Conservation (phyloP, 2,329 filamentous ascomycete species). For the Blumeriella jaapii region DNA sequence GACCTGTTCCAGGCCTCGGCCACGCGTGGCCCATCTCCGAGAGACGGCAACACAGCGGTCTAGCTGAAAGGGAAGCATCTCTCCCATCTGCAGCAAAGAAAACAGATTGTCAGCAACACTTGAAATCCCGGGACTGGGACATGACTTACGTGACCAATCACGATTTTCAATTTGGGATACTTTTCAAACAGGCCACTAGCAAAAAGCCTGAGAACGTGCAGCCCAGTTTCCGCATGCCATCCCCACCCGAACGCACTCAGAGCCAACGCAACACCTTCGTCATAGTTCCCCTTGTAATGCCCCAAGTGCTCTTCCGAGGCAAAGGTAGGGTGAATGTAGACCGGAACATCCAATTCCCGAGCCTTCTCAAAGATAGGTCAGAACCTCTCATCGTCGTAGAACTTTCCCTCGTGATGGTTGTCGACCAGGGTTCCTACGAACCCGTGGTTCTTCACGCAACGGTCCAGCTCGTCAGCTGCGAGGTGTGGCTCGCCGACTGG, state of each 20-base stretch:
- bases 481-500: too few relatives aligned
- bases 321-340: constrained; percentile 33
- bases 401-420: too few relatives aligned
- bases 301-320: constrained; percentile 24
- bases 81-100: too few relatives aligned
- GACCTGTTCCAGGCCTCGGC: constrained; percentile 34
- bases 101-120: too few relatives aligned
- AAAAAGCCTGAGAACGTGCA: constrained; percentile 39
- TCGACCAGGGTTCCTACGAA: too few relatives aligned
- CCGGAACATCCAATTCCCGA: constrained; percentile 31
- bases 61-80: constrained; percentile 43
- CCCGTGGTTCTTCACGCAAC: too few relatives aligned
- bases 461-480: too few relatives aligned
- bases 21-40: constrained; percentile 23
- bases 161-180: constrained; percentile 40
- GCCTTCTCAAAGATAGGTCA: constrained; percentile 28
- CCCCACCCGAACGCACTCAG: constrained; percentile 35
- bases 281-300: constrained; percentile 26
- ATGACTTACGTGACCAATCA: constrained; percentile 35
- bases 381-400: constrained; percentile 34
- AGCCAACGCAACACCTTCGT: constrained; percentile 20
- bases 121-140: too few relatives aligned
- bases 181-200: constrained; percentile 43
- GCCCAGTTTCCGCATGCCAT: constrained; percentile 39
- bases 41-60: constrained; percentile 29